phyloP scores from a whole-genome alignment of 1,284 basidiomycete species.

The Xerocomus amazonicus region DNA sequence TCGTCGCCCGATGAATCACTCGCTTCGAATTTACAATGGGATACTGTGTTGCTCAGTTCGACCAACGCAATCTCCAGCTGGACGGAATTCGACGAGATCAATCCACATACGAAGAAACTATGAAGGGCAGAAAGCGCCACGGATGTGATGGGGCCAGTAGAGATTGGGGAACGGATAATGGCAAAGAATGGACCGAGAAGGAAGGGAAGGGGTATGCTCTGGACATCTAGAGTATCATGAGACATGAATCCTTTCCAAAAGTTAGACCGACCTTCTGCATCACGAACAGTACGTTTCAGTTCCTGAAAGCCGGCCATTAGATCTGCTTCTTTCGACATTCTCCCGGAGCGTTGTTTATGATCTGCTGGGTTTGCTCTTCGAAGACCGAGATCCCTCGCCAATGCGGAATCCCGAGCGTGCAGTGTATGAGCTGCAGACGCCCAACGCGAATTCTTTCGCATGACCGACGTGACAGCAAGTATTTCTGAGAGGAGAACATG shows the following conservation, averaged over 20 bases:
- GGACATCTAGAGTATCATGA: constrained; percentile 49
- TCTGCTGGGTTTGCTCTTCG: constrained; percentile 51
- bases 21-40: constrained; percentile 97
- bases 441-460: constrained; percentile 97
- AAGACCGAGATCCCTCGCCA: constrained; percentile 72
- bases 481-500: constrained; percentile 89
- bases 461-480: constrained; percentile 88
- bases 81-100: constrained; percentile 56
- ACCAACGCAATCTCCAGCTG: constrained; percentile 65
- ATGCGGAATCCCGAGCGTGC: constrained; percentile 55
- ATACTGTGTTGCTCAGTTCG: constrained; percentile 86
- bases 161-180: constrained; percentile 88
- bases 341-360: constrained; percentile 39
- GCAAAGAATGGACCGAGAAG: constrained; percentile 90
- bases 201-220: constrained; percentile 49
- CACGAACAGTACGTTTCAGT: constrained; percentile 73
- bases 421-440: constrained; percentile 65
- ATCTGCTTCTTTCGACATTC: constrained; percentile 63
- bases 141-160: constrained; percentile 93
- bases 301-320: constrained; percentile 90
- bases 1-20: constrained; percentile 96
- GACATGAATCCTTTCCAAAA: constrained; percentile 8
- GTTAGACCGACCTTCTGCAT: constrained; percentile 63
- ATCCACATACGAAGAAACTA: constrained; percentile 76
- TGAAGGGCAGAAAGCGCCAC: constrained; percentile 86